These are phyloP conservation scores for Solanum lignicaule DNA, from an alignment of 257 asterid species.

Conservation along the genomic window DNA sequence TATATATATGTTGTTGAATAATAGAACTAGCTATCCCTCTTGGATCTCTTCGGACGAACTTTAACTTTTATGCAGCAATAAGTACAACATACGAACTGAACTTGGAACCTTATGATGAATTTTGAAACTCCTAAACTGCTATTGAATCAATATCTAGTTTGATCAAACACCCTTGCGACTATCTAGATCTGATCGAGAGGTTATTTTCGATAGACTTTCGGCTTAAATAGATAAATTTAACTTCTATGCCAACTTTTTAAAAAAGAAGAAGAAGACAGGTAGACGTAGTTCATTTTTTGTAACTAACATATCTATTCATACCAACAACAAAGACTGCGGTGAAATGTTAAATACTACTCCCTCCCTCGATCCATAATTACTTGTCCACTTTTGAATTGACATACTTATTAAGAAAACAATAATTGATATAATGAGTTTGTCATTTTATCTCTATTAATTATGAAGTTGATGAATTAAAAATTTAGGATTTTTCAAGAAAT, in stretches of 20 bases:
- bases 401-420: too few species aligned
- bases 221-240: neutral
- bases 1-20: neutral
- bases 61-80: neutral
- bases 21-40: neutral
- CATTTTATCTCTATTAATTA: neutral
- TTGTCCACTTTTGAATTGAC: too few species aligned
- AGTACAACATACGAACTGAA: neutral
- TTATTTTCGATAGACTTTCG: neutral
- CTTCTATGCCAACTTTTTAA: neutral
- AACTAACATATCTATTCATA: neutral
- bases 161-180: neutral
- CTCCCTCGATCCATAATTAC: too few species aligned
- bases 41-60: neutral
- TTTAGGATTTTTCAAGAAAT: too few species aligned
- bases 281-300: neutral
- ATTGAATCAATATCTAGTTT: neutral
- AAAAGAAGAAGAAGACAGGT: too few species aligned
- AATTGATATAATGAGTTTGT: too few species aligned
- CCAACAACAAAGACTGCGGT: neutral
- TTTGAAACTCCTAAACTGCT: neutral
- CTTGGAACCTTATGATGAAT: neutral
- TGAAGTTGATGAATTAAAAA: too few species aligned
- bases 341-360: too few species aligned
- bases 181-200: fast-evolving